Evolutionary conservation across 2,329 filamentous ascomycete genomes (phyloP).

Genomic region (Aspergillus novofumigatus): DNA sequence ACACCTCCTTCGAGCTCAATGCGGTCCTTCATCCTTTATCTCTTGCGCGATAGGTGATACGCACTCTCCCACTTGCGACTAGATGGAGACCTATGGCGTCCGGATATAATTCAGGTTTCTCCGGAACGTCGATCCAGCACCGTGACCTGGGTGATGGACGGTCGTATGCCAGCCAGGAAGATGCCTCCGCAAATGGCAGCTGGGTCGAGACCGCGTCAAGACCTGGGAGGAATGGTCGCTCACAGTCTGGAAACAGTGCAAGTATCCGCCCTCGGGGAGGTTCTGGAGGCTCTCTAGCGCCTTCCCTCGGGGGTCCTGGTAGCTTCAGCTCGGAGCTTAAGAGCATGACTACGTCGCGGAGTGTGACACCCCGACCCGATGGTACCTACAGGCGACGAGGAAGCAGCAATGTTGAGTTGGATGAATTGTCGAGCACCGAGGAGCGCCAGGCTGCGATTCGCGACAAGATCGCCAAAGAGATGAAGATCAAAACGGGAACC

Average conservation of each 20-base stretch:
- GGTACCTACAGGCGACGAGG: constrained; percentile 47
- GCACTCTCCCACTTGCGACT: constrained; percentile 28
- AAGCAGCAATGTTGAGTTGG: constrained; percentile 55
- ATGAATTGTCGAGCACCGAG: constrained; percentile 59
- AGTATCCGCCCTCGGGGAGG: constrained; percentile 60
- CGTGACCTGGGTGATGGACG: constrained; percentile 35
- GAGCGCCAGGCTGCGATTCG: constrained; percentile 70
- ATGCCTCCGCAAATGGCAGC: constrained; percentile 35
- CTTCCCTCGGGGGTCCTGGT: constrained; percentile 66
- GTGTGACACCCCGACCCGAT: constrained; percentile 56
- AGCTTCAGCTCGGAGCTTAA: constrained; percentile 89
- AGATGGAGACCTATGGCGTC: constrained; percentile 45
- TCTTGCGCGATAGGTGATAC: constrained; percentile 34
- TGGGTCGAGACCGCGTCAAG: constrained; percentile 33
- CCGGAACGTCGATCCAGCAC: constrained; percentile 39
- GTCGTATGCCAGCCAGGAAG: constrained; percentile 37
- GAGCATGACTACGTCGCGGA: constrained; percentile 61
- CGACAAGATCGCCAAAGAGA: constrained; percentile 86
- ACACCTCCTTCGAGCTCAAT: constrained; percentile 22
- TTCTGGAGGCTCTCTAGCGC: constrained; percentile 57
- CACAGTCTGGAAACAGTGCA: constrained; percentile 54
- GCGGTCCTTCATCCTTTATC: constrained; percentile 22
- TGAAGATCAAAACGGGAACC: constrained; percentile 96
- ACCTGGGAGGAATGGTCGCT: constrained; percentile 42
- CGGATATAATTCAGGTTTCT: constrained; percentile 40